Conservation (phyloP, 108 stramenopile genomes). For the Nitzschia palea region DNA sequence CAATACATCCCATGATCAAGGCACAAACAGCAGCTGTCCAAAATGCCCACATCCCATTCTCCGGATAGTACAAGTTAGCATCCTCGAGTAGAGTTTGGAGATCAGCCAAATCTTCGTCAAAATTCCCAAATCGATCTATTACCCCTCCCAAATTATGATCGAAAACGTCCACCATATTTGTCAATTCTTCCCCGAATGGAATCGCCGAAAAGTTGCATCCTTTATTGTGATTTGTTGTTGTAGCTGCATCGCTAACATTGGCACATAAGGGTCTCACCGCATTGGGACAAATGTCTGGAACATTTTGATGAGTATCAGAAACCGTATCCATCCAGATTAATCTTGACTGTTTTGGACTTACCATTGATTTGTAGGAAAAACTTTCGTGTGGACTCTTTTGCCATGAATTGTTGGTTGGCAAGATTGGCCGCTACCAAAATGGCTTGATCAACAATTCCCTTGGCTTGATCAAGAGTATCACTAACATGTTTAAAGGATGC, state of each 20-base stretch:
- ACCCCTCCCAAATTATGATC: neutral
- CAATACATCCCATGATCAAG: conserved; percentile 7
- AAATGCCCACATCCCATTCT: conserved; percentile 10
- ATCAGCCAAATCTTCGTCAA: neutral
- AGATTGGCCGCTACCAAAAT: neutral
- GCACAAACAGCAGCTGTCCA: conserved; percentile 4
- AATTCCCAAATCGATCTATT: neutral
- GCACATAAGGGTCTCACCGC: conserved; percentile 4
- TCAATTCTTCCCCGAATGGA: conserved; percentile 3
- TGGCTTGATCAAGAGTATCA: neutral
- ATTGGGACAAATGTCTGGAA: conserved; percentile 10
- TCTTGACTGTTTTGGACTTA: too few relatives aligned
- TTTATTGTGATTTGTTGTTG: neutral
- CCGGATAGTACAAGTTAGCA: conserved; percentile 14
- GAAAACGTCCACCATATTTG: neutral
- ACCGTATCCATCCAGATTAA: neutral
- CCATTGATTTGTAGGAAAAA: conserved; percentile 8
- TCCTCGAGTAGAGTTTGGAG: neutral
- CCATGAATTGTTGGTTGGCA: neutral
- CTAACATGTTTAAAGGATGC: neutral
- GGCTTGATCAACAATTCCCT: neutral
- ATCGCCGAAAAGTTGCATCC: conserved; percentile 14
- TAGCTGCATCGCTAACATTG: neutral
- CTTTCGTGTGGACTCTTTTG: neutral
- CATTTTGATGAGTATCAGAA: neutral